Conservation (phyloP, 306 rosid genomes). For the Lathyrus aphaca region DNA sequence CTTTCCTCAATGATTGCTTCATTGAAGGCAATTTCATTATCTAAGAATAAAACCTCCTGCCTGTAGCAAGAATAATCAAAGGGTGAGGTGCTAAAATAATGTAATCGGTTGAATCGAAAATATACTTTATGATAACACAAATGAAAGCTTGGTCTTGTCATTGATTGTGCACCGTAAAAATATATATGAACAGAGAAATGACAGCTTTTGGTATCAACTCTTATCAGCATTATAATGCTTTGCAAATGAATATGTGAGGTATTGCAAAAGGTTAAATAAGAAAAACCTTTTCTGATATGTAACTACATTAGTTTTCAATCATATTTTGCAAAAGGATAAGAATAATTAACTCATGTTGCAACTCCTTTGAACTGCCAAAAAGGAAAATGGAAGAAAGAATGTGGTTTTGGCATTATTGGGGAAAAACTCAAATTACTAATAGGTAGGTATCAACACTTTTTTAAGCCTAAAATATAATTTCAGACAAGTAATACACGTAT, state of each 20-base stretch:
- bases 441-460: neutral
- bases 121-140: slow-evolving; percentile 1
- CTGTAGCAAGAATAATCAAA: slow-evolving; percentile 54
- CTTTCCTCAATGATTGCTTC: slow-evolving; percentile 98
- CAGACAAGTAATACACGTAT: slow-evolving; percentile 6
- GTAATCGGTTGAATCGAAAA: slow-evolving; percentile 23
- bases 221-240: slow-evolving; percentile 15
- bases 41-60: slow-evolving; percentile 86
- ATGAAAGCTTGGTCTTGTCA: neutral
- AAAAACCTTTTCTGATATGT: neutral
- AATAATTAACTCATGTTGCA: neutral
- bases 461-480: slow-evolving; percentile 3
- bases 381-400: neutral
- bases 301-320: slow-evolving; percentile 1
- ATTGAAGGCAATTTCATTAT: slow-evolving; percentile 90
- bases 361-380: slow-evolving; percentile 18
- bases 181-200: slow-evolving; percentile 13
- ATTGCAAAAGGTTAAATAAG: slow-evolving; percentile 16
- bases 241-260: slow-evolving; percentile 41
- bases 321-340: neutral
- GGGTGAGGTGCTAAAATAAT: slow-evolving; percentile 27
- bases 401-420: neutral
- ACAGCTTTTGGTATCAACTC: neutral
- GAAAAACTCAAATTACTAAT: too few species aligned
- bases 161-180: slow-evolving; percentile 30